Evolutionary conservation across 2,329 filamentous ascomycete genomes (phyloP).

Genomic region (Colletotrichum sp.): DNA sequence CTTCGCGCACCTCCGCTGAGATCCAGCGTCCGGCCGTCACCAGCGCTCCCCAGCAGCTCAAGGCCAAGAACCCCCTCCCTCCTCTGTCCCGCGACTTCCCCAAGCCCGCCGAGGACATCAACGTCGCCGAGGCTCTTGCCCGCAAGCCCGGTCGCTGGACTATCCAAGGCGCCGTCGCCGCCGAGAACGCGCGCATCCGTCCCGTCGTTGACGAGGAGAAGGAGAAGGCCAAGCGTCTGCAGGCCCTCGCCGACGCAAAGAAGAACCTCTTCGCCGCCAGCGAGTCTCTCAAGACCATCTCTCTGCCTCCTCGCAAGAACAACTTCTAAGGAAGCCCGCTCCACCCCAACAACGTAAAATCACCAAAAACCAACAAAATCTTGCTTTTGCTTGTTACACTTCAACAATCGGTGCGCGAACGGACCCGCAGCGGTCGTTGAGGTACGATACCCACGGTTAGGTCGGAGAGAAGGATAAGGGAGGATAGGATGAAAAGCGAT

Average conservation of each 20-base stretch:
- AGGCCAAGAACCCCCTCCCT: constrained; percentile 36
- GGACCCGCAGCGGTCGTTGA: neutral
- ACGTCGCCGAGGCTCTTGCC: constrained; percentile 47
- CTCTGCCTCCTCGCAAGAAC: constrained; percentile 2
- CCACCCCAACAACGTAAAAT: neutral
- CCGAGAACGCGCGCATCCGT: constrained; percentile 28
- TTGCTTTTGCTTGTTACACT: constrained; percentile 5
- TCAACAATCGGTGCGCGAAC: constrained; percentile 1
- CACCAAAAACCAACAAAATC: neutral
- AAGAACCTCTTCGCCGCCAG: constrained; percentile 47
- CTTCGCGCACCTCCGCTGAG: constrained; percentile 11
- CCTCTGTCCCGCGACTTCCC: constrained; percentile 42
- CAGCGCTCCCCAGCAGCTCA: neutral
- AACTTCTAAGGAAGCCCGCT: neutral
- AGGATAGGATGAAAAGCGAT: neutral
- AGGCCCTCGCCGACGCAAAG: constrained; percentile 53
- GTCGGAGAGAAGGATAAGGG: neutral
- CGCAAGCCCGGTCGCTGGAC: constrained; percentile 49
- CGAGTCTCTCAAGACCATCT: constrained; percentile 20
- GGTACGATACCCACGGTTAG: constrained; percentile 16
- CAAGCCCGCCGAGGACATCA: constrained; percentile 42
- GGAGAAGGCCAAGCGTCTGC: constrained; percentile 38
- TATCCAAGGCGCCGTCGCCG: constrained; percentile 40
- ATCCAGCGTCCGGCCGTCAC: constrained; percentile 7
- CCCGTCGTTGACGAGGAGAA: constrained; percentile 30